phyloP scores from a whole-genome alignment of 805 yeast species.

The Cyberlindnera mrakii region DNA sequence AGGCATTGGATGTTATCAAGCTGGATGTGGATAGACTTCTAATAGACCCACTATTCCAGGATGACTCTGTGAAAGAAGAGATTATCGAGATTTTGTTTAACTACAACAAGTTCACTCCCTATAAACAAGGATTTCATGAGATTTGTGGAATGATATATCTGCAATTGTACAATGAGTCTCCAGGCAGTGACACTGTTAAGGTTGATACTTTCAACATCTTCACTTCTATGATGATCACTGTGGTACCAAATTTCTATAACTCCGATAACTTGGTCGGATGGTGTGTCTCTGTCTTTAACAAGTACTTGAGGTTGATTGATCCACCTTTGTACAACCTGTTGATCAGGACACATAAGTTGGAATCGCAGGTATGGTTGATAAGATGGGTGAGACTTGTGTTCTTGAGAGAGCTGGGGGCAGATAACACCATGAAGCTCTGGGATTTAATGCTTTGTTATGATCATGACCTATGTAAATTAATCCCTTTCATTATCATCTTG shows the following conservation, averaged over 20 bases:
- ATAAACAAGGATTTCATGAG: constrained; percentile 50
- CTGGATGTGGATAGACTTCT: constrained; percentile 23
- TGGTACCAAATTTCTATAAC: constrained; percentile 38
- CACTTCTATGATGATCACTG: constrained; percentile 36
- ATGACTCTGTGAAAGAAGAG: constrained; percentile 11
- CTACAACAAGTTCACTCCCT: constrained; percentile 22
- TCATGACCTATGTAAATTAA: constrained; percentile 26
- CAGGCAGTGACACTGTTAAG: constrained; percentile 9
- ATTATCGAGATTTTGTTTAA: constrained; percentile 21
- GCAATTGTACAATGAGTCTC: constrained; percentile 32
- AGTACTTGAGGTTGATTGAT: constrained; percentile 38
- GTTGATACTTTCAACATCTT: constrained; percentile 39
- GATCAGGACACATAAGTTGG: constrained; percentile 37
- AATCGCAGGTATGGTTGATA: constrained; percentile 47
- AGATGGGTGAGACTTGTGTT: constrained; percentile 41
- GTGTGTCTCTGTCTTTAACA: constrained; percentile 37
- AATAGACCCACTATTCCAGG: constrained; percentile 20
- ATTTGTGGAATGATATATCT: constrained; percentile 41
- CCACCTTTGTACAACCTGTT: constrained; percentile 40
- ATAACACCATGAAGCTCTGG: constrained; percentile 32
- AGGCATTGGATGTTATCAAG: constrained; percentile 17
- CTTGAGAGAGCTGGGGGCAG: constrained; percentile 38
- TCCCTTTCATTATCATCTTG: constrained; percentile 35
- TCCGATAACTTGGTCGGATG: constrained; percentile 37
- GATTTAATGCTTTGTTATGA: constrained; percentile 34